These are phyloP conservation scores for Sphaceloma murrayae DNA, from an alignment of 2,329 filamentous ascomycete species.

Conservation along the genomic window DNA sequence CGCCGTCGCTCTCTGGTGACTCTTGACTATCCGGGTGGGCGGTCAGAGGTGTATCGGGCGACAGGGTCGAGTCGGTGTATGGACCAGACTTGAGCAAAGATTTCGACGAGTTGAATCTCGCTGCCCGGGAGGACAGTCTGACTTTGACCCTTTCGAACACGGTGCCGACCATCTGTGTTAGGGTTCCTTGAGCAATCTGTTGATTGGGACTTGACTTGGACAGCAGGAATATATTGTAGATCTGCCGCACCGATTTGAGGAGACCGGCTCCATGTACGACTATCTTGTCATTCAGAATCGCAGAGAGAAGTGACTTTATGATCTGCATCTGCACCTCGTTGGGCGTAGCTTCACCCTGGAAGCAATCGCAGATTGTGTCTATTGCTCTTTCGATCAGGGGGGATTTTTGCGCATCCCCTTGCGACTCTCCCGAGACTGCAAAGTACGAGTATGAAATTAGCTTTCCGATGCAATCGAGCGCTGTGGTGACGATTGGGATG, in stretches of 20 bases:
- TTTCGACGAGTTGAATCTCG: constrained; percentile 49
- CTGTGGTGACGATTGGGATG: constrained; percentile 75
- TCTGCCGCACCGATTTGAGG: constrained; percentile 91
- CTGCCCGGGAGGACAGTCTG: constrained; percentile 77
- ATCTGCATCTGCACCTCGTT: constrained; percentile 94
- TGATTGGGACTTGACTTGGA: constrained; percentile 92
- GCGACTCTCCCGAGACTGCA: constrained; percentile 53
- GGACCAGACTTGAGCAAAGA: constrained; percentile 32
- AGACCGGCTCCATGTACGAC: constrained; percentile 94
- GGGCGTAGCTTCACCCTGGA: constrained; percentile 89
- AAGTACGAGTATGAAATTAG: constrained; percentile 99
- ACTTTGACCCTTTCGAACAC: constrained; percentile 92
- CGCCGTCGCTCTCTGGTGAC: background rate
- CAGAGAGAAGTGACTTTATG: constrained; percentile 89
- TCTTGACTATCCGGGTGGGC: constrained; percentile 17
- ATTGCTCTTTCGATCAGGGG: constrained; percentile 95
- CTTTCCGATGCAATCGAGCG: constrained; percentile 96
- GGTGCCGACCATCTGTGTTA: constrained; percentile 97
- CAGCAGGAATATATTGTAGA: constrained; percentile 97
- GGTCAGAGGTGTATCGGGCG: constrained; percentile 30
- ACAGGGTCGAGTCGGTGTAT: constrained; percentile 22
- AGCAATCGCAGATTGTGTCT: constrained; percentile 98
- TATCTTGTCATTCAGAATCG: constrained; percentile 96
- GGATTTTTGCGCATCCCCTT: constrained; percentile 20
- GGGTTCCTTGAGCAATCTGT: constrained; percentile 89